phyloP scores from a whole-genome alignment of 495 filamentous ascomycete genomes.

The Trichoderma virens region DNA sequence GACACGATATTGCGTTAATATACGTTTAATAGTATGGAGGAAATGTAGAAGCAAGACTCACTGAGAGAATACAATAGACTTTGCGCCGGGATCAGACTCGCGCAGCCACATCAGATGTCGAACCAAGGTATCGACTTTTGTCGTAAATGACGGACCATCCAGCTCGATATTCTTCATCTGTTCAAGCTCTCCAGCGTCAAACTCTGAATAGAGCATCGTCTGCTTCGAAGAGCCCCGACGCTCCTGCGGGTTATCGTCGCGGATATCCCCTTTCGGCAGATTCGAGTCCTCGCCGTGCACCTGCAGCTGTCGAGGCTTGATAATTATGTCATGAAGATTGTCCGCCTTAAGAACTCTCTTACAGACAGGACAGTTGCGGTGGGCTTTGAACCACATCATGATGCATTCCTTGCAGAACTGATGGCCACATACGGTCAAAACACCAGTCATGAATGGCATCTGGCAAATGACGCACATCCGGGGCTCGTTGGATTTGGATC shows the following conservation, averaged over 20 bases:
- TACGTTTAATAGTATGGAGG: background rate
- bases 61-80: constrained; percentile 88
- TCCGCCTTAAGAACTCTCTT: constrained; percentile 51
- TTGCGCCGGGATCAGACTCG: constrained; percentile 74
- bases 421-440: constrained; percentile 86
- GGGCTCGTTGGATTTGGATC: constrained; percentile 49
- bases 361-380: constrained; percentile 68
- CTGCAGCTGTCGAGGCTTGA: constrained; percentile 65
- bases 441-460: constrained; percentile 61
- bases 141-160: constrained; percentile 62
- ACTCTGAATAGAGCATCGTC: constrained; percentile 63
- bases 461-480: constrained; percentile 77
- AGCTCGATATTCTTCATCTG: constrained; percentile 82
- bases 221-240: constrained; percentile 16
- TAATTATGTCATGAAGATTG: constrained; percentile 75
- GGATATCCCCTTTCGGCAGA: background rate
- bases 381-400: constrained; percentile 57
- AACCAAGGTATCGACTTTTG: constrained; percentile 78
- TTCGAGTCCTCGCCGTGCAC: constrained; percentile 54
- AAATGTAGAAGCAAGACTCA: constrained; percentile 26
- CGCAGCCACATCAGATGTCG: constrained; percentile 81
- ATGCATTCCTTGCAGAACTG: constrained; percentile 86
- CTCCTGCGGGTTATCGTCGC: background rate
- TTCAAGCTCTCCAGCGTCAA: constrained; percentile 58
- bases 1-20: background rate